Evolutionary conservation across 2,329 filamentous ascomycete genomes (phyloP).

Genomic region (Thelonectria olida): DNA sequence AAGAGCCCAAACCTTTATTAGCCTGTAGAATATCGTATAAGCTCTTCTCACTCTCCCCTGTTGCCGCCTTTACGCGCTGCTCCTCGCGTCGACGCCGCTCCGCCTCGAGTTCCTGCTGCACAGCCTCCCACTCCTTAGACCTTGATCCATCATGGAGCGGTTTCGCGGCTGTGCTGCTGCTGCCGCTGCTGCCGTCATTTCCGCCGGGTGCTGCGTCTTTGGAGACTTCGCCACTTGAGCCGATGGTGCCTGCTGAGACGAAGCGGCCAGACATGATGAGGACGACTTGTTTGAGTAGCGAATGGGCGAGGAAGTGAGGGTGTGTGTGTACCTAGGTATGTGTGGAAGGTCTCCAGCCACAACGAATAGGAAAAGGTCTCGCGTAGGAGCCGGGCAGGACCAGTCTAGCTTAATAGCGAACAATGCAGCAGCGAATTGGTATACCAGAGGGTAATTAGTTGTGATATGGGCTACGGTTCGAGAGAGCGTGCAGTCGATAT

Average conservation of each 20-base stretch:
- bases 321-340: no score
- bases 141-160: slow-evolving; percentile 33
- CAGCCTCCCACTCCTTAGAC: slow-evolving; percentile 68
- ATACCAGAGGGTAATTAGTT: slow-evolving; percentile 50
- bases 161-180: slow-evolving; percentile 12
- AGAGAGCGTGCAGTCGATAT: neutral
- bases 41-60: slow-evolving; percentile 61
- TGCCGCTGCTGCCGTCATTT: slow-evolving; percentile 17
- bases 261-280: slow-evolving; percentile 62
- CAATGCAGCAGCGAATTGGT: neutral
- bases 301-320: neutral
- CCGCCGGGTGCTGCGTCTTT: slow-evolving; percentile 29
- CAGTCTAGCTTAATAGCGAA: neutral
- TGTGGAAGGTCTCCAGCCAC: no score
- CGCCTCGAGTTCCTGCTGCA: slow-evolving; percentile 71
- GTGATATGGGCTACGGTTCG: neutral
- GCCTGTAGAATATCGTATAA: slow-evolving; percentile 81
- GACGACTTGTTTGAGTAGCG: neutral
- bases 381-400: no score
- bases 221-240: slow-evolving; percentile 34
- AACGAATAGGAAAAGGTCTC: no score
- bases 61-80: slow-evolving; percentile 53
- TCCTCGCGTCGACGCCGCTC: slow-evolving; percentile 65
- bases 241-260: slow-evolving; percentile 63
- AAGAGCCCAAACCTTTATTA: slow-evolving; percentile 73